phyloP scores from a whole-genome alignment of 495 filamentous ascomycete genomes.

The Aspergillus baeticus region DNA sequence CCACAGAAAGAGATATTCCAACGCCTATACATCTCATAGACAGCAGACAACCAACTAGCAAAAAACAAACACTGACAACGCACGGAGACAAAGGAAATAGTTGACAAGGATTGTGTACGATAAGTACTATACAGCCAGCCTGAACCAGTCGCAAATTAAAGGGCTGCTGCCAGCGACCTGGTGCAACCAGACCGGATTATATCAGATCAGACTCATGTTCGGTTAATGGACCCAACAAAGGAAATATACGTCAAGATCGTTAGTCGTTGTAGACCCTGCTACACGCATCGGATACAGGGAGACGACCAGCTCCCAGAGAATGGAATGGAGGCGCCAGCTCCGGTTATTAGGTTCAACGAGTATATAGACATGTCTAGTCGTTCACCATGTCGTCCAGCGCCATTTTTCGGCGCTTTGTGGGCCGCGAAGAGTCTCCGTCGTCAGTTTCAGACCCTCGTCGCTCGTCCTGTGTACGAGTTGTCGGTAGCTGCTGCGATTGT shows the following conservation, averaged over 20 bases:
- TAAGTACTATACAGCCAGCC: slow-evolving; percentile 3
- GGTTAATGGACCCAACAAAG: slow-evolving; percentile 14
- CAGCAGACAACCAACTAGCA: too few species aligned
- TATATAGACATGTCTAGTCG: slow-evolving; percentile 20
- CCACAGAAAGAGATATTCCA: background rate
- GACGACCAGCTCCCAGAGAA: background rate
- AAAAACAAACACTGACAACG: too few species aligned
- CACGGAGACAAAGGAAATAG: background rate
- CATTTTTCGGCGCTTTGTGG: slow-evolving; percentile 73
- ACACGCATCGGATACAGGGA: slow-evolving; percentile 18
- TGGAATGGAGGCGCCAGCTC: slow-evolving; percentile 11
- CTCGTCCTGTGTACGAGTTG: slow-evolving; percentile 16
- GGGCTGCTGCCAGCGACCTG: too few species aligned
- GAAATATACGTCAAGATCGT: slow-evolving; percentile 27
- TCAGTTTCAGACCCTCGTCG: slow-evolving; percentile 23
- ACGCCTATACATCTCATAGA: background rate
- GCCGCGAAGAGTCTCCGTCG: slow-evolving; percentile 42
- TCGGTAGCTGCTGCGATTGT: slow-evolving; percentile 18
- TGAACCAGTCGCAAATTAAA: too few species aligned
- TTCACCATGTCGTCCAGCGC: slow-evolving; percentile 49
- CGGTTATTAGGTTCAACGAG: background rate
- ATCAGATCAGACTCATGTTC: slow-evolving; percentile 8
- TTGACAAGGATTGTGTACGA: background rate
- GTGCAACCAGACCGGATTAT: background rate
- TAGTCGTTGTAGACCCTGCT: slow-evolving; percentile 37